phyloP scores from a whole-genome alignment of 495 filamentous ascomycete genomes.

The Penicillium manginii region DNA sequence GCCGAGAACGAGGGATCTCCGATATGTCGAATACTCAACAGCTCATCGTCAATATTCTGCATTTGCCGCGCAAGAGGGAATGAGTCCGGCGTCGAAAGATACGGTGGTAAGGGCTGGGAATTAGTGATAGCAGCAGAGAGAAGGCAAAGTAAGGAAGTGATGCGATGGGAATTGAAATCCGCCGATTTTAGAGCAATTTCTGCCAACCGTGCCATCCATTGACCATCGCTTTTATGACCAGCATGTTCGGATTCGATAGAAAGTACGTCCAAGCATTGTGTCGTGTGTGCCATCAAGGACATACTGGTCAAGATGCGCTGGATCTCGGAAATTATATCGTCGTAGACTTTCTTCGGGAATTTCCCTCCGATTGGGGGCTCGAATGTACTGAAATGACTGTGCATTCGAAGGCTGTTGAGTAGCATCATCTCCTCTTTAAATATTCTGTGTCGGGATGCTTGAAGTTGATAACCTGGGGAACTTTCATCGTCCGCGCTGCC shows the following conservation, averaged over 20 bases:
- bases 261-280: slow-evolving; percentile 29
- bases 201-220: slow-evolving; percentile 34
- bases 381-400: slow-evolving; percentile 40
- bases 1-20: slow-evolving; percentile 73
- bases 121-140: slow-evolving; percentile 67
- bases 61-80: slow-evolving; percentile 59
- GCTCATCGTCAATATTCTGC: slow-evolving; percentile 51
- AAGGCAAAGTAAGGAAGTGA: slow-evolving; percentile 66
- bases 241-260: slow-evolving; percentile 16
- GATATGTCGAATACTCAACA: slow-evolving; percentile 67
- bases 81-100: slow-evolving; percentile 57
- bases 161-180: slow-evolving; percentile 62
- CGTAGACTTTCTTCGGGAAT: slow-evolving; percentile 38
- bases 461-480: slow-evolving; percentile 26
- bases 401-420: slow-evolving; percentile 33
- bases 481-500: slow-evolving; percentile 49
- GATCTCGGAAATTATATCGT: slow-evolving; percentile 37
- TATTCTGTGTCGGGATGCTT: slow-evolving; percentile 28
- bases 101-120: slow-evolving; percentile 61
- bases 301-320: slow-evolving; percentile 64
- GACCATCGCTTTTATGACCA: slow-evolving; percentile 6
- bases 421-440: slow-evolving; percentile 42
- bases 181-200: slow-evolving; percentile 36
- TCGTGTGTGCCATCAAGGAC: slow-evolving; percentile 63
- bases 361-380: slow-evolving; percentile 44